Conservation (phyloP, 768 basidiomycete species). For the Plicaturopsis crispa region DNA sequence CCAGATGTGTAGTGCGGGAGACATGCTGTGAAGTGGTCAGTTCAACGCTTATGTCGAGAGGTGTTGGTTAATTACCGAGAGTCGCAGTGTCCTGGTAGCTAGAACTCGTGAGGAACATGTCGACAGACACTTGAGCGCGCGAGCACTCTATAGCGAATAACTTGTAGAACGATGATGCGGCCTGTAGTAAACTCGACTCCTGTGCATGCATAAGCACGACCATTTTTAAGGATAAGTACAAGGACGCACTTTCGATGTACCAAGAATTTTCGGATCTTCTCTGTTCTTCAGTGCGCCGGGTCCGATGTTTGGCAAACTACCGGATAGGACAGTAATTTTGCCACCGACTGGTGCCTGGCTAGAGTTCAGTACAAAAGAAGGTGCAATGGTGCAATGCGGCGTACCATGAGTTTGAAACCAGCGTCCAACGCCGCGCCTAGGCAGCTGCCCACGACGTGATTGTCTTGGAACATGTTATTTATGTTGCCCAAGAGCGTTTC, state of each 20-base stretch:
- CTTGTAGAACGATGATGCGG: slow-evolving; percentile 98
- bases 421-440: slow-evolving; percentile 93
- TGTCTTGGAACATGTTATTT: slow-evolving; percentile 98
- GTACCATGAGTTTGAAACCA: slow-evolving; percentile 90
- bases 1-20: slow-evolving; percentile 97
- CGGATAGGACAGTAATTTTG: slow-evolving; percentile 83
- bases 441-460: slow-evolving; percentile 86
- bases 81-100: slow-evolving; percentile 96
- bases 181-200: slow-evolving; percentile 89
- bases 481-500: slow-evolving; percentile 81
- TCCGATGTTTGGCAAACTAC: slow-evolving; percentile 81
- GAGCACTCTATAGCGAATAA: slow-evolving; percentile 98
- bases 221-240: no score
- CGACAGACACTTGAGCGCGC: slow-evolving; percentile 92
- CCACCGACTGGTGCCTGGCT: slow-evolving; percentile 93
- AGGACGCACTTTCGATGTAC: slow-evolving; percentile 82
- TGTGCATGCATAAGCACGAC: no score
- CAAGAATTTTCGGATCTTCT: slow-evolving; percentile 93
- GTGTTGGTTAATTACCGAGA: slow-evolving; percentile 63
- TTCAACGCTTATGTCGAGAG: slow-evolving; percentile 2
- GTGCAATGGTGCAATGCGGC: no score
- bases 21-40: slow-evolving; percentile 49
- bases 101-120: slow-evolving; percentile 98
- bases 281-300: slow-evolving; percentile 91
- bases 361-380: neutral